These are phyloP conservation scores for Cunninghamia lanceolata DNA, from an alignment of 75 land plant species.

Conservation along the genomic window DNA sequence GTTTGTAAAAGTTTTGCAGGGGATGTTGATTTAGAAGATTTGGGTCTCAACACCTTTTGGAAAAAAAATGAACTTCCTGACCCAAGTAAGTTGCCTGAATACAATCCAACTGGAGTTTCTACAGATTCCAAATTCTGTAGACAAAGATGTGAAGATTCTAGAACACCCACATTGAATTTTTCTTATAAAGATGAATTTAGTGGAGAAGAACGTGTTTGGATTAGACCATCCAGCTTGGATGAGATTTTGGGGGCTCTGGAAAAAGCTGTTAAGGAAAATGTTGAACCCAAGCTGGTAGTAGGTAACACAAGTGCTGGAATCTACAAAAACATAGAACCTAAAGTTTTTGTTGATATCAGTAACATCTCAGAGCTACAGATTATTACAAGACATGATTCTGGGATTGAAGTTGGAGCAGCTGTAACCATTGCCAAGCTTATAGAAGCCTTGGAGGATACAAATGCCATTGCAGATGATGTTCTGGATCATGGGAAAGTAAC, in stretches of 20 bases:
- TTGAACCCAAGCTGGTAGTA: constrained; percentile 46
- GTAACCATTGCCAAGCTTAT: constrained; percentile 69
- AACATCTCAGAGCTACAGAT: constrained; percentile 60
- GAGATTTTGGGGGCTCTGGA: constrained; percentile 24
- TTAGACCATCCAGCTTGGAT: constrained; percentile 32
- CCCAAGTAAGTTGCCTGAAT: constrained; percentile 41
- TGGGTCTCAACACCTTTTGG: constrained; percentile 74
- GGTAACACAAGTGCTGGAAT: constrained; percentile 83
- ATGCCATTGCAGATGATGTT: not conserved
- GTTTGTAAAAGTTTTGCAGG: constrained; percentile 82
- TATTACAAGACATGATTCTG: constrained; percentile 27
- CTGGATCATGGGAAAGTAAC: not conserved
- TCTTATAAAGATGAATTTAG: not conserved
- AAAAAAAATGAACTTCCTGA: constrained; percentile 33
- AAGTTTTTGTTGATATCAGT: constrained; percentile 68
- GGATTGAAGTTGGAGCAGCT: constrained; percentile 68
- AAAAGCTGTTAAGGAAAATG: not conserved
- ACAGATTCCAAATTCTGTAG: not conserved
- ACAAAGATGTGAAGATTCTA: not conserved
- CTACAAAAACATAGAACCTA: constrained; percentile 53
- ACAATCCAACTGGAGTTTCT: constrained; percentile 11
- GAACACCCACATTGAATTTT: constrained; percentile 13
- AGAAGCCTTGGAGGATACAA: constrained; percentile 22
- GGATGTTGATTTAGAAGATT: constrained; percentile 89
- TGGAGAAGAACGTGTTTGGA: constrained; percentile 31